Evolutionary conservation across 495 filamentous ascomycete genomes (phyloP).

Genomic region (Penicillium silybi): DNA sequence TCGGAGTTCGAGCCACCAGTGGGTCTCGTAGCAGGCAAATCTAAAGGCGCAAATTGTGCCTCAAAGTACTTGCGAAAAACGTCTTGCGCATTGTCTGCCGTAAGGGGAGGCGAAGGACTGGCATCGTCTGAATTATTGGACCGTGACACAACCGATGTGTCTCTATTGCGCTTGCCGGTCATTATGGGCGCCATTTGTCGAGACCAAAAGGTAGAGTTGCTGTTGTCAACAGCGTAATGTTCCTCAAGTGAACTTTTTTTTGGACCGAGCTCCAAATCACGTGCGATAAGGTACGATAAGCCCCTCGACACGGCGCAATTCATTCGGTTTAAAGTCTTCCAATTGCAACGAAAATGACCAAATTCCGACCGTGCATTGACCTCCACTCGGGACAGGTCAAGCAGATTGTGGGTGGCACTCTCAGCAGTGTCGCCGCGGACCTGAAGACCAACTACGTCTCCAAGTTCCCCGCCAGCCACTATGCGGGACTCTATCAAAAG

Average conservation of each 20-base stretch:
- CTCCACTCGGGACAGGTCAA: slow-evolving; percentile 94
- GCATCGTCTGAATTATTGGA: slow-evolving; percentile 17
- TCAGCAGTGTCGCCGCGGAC: slow-evolving; percentile 58
- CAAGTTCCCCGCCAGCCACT: slow-evolving; percentile 72
- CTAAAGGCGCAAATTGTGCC: slow-evolving; percentile 73
- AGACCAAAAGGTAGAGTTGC: neutral
- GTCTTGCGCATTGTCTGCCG: slow-evolving; percentile 36
- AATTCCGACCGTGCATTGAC: slow-evolving; percentile 95
- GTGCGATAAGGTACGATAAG: slow-evolving; percentile 41
- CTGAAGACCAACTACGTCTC: slow-evolving; percentile 92
- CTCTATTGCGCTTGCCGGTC: slow-evolving; percentile 39
- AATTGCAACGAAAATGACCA: slow-evolving; percentile 63
- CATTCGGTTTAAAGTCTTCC: slow-evolving; percentile 1
- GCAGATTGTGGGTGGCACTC: slow-evolving; percentile 94
- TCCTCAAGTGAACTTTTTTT: slow-evolving; percentile 23
- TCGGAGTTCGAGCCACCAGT: slow-evolving; percentile 16
- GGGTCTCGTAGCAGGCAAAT: slow-evolving; percentile 20
- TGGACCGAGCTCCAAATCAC: slow-evolving; percentile 24
- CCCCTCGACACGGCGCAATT: slow-evolving; percentile 23
- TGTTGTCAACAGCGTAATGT: neutral
- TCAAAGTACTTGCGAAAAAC: slow-evolving; percentile 83
- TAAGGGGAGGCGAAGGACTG: slow-evolving; percentile 6
- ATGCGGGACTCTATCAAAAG: slow-evolving; percentile 71
- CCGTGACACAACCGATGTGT: slow-evolving; percentile 32
- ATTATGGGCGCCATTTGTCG: slow-evolving; percentile 15